A percentile compares a stretch with the other conserved stretches of the same genome.
Conservation (phyloP, 2,329 filamentous ascomycete genomes). For the Pseudopithomyces chartarum region DNA sequence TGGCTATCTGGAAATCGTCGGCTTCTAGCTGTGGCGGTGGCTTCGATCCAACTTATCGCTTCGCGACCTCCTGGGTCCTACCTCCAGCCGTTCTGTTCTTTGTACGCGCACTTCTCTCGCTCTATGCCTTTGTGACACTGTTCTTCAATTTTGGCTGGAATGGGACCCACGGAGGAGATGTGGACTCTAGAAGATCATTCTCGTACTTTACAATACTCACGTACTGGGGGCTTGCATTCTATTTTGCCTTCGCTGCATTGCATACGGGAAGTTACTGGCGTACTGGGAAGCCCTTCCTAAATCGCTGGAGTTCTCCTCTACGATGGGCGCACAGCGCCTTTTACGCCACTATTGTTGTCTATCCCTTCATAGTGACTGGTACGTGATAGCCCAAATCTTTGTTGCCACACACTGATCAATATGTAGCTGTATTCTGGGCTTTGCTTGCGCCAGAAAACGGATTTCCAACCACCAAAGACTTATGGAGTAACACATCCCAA, state of each 20-base stretch:
- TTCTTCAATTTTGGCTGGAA: constrained; percentile 72
- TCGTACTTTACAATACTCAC: constrained; percentile 83
- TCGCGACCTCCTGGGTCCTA: constrained; percentile 83
- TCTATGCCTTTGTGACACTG: constrained; percentile 73
- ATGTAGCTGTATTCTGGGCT: constrained; percentile 50
- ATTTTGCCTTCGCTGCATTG: constrained; percentile 68
- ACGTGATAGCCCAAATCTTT: constrained; percentile 19
- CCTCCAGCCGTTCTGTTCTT: constrained; percentile 65
- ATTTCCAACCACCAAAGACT: constrained; percentile 41
- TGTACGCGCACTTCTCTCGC: constrained; percentile 55
- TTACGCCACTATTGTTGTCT: constrained; percentile 50
- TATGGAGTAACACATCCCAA: constrained; percentile 69
- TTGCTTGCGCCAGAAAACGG: constrained; percentile 38
- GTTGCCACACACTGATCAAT: constrained; percentile 14
- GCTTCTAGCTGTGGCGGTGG: constrained; percentile 29
- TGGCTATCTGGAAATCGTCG: constrained; percentile 32
- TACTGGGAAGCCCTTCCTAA: constrained; percentile 43
- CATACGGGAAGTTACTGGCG: constrained; percentile 71
- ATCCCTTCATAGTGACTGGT: constrained; percentile 52
- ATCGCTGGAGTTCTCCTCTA: constrained; percentile 44
- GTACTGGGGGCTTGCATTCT: constrained; percentile 83
- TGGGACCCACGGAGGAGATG: constrained; percentile 59
- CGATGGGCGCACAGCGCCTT: constrained; percentile 48
- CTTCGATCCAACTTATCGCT: constrained; percentile 63
- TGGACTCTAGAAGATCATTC: constrained; percentile 60